Evolutionary conservation across 2,329 filamentous ascomycete species (phyloP), one percentile per base, ranked within the genome.

Genomic region (Microdochium trichocladiopsis): DNA sequence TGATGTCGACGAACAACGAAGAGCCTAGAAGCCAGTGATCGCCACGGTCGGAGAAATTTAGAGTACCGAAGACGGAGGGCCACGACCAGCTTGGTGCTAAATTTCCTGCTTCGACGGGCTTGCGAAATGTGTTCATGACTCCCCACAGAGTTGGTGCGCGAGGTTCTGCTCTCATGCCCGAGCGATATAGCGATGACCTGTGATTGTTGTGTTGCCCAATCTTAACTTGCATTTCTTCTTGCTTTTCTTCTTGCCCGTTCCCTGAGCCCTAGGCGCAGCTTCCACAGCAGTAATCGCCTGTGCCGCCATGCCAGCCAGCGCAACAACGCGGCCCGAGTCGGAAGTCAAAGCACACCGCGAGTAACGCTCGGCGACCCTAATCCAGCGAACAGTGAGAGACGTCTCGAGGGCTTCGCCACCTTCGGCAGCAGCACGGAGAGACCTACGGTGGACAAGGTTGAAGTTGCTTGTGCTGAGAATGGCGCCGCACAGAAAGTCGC

Each of bases 11-110:
- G 28, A 14, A 8, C 8, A 33, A 8, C 8, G 8, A 8, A 8
- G 8, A 14, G 28, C 14, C 14, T 8, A 8, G 14, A 8, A 33
- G 8, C 28, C 14, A 8, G 28, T 33, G 8, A 8, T 33, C 28
- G 28, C 28, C 28, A 33, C 54, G 51, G 25, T 55, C 53, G 2
- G 9, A 2, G 43, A 51, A 51, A 1, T 5, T 2, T 3, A 53
- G 31, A 3, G 2, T 18, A 12, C 54, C 54, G 23, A 55, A 53
- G 12, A 55, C 47, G 1, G 53, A 53, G 14, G 50, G 45, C 54
- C 54, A 56, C 37, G 54, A 54, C 54, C 54, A 56, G 50, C 52
- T 54, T 1, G 54, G 54, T 8, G 50, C 52, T 6, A 50, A 22
- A 41, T 50, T 50, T n/a, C n/a, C n/a, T 9, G n/a, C 18, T 6